Evolutionary conservation across 2,329 filamentous ascomycete species (phyloP).

Genomic region (Hypoxylon sp.): DNA sequence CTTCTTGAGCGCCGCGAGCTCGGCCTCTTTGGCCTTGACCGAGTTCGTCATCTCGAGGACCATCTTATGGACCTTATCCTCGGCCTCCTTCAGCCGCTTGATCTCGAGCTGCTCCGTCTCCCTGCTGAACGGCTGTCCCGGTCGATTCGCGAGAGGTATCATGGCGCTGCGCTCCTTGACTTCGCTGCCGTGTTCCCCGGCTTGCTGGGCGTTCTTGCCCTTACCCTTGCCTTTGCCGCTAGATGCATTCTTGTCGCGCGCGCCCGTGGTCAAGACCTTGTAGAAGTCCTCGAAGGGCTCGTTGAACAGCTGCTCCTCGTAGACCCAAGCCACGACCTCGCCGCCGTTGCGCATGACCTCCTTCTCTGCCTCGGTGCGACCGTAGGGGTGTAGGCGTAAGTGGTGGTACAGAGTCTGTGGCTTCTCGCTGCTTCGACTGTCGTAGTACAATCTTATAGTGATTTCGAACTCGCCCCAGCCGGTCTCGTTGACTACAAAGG

Average conservation of each 20-base stretch:
- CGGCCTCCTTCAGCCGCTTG: constrained; percentile 68
- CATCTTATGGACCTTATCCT: constrained; percentile 69
- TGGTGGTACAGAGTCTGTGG: constrained; percentile 95
- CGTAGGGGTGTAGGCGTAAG: constrained; percentile 89
- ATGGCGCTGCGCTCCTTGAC: constrained; percentile 72
- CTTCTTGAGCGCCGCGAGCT: constrained; percentile 65
- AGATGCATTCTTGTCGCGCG: constrained; percentile 59
- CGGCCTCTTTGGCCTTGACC: constrained; percentile 71
- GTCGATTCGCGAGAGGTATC: constrained; percentile 73
- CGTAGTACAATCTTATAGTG: constrained; percentile 93
- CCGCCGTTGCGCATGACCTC: constrained; percentile 67
- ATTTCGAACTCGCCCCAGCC: constrained; percentile 99
- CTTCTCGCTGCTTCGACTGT: constrained; percentile 87
- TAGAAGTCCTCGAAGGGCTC: constrained; percentile 95
- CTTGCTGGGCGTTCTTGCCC: constrained; percentile 49
- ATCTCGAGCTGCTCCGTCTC: constrained; percentile 73
- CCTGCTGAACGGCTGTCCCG: constrained; percentile 76
- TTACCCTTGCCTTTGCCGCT: constrained; percentile 63
- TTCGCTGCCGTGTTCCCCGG: constrained; percentile 46
- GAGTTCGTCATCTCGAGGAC: constrained; percentile 65
- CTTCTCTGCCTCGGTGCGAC: constrained; percentile 78
- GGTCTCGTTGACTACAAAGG: constrained; percentile 86
- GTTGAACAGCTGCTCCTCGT: constrained; percentile 97
- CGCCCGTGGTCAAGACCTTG: constrained; percentile 81
- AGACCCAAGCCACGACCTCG: constrained; percentile 79